Evolutionary conservation across 495 filamentous ascomycete genomes (phyloP).

Genomic region (Venustampulla echinocandica): DNA sequence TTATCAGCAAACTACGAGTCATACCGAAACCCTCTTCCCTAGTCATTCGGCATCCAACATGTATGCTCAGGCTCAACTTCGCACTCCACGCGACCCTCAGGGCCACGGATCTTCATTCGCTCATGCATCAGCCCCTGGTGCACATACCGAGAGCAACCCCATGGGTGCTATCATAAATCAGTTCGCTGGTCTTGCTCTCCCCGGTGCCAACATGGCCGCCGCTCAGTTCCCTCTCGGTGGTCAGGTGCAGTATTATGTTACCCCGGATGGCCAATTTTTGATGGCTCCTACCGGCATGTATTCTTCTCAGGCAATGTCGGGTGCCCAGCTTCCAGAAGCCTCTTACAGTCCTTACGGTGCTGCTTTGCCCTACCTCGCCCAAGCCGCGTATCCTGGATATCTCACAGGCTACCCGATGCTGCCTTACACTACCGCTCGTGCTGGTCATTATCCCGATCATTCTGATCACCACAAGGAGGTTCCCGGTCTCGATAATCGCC

Average conservation of each 20-base stretch:
- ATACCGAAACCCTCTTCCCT: constrained; percentile 9
- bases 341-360: constrained; percentile 19
- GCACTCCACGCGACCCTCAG: constrained; percentile 16
- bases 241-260: constrained; percentile 26
- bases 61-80: constrained; percentile 21
- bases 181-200: constrained; percentile 32
- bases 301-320: constrained; percentile 17
- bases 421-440: constrained; percentile 41
- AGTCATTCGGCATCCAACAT: constrained; percentile 16
- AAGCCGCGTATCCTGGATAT: constrained; percentile 27
- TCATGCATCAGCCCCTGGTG: constrained; percentile 1
- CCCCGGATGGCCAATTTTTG: constrained; percentile 30
- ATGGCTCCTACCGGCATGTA: constrained; percentile 25
- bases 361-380: constrained; percentile 21
- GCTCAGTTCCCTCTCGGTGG: constrained; percentile 19
- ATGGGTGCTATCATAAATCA: constrained; percentile 27
- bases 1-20: constrained; percentile 21
- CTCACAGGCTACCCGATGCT: constrained; percentile 30
- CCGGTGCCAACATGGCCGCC: constrained; percentile 25
- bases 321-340: constrained; percentile 13
- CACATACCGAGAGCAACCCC: constrained; percentile 11
- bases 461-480: constrained; percentile 38
- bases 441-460: constrained; percentile 25
- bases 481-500: constrained; percentile 51
- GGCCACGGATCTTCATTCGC: constrained; percentile 10